Evolutionary conservation across 1,139 yeast species (phyloP).

Genomic region (Pichia sp.): DNA sequence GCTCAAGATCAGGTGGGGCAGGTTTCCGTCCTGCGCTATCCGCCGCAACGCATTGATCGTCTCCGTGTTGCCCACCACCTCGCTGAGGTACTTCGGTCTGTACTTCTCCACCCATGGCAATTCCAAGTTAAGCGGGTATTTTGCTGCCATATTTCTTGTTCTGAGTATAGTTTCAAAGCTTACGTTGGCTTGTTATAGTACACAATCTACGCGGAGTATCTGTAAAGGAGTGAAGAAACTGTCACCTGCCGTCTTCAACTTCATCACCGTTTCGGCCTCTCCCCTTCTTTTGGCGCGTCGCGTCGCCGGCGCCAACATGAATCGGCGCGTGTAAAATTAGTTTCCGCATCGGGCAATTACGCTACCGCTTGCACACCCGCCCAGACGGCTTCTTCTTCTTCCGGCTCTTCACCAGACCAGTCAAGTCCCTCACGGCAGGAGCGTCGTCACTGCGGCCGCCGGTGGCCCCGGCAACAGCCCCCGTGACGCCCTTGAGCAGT

Average conservation of each 20-base stretch:
- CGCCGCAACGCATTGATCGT: slow-evolving; percentile 79
- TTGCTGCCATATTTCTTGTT: not conserved
- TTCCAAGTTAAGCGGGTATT: slow-evolving; percentile 29
- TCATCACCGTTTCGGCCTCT: not conserved
- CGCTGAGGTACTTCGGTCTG: slow-evolving; percentile 72
- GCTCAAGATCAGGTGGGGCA: slow-evolving; percentile 93
- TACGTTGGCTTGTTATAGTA: too few species aligned
- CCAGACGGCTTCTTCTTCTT: slow-evolving; percentile 17
- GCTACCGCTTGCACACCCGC: not conserved
- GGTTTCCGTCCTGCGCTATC: slow-evolving; percentile 88
- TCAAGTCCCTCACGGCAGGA: slow-evolving; percentile 49
- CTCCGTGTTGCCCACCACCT: slow-evolving; percentile 90
- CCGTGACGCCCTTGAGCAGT: slow-evolving; percentile 53
- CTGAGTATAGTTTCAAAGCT: too few species aligned
- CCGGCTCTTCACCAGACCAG: slow-evolving; percentile 49
- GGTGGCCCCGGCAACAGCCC: slow-evolving; percentile 10
- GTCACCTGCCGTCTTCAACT: not conserved
- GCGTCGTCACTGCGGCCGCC: not conserved
- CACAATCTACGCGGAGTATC: too few species aligned
- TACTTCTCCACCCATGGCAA: slow-evolving; percentile 82
- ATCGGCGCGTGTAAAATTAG: too few species aligned
- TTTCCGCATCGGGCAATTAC: too few species aligned
- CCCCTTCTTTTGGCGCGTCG: too few species aligned
- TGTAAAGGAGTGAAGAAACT: too few species aligned
- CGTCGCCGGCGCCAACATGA: too few species aligned